Base-by-base conservation (phyloP, 2,329 filamentous ascomycete species). In the Stachybotrys elegans region DNA sequence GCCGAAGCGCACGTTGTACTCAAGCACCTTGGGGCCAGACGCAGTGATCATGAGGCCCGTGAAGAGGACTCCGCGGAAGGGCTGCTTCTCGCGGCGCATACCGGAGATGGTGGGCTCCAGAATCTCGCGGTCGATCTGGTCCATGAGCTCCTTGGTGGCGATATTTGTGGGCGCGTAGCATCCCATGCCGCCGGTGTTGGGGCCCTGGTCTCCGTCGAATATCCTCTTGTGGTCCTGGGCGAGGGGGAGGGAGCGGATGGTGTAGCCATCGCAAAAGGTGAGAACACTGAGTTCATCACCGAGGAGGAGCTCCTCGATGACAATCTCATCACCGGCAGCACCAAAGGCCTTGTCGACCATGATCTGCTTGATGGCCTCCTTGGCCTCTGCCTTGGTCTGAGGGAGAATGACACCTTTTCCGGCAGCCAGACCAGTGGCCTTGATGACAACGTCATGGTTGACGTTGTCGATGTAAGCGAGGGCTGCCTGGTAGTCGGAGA, bases 211-310 rank as follows among this genome's bases (percentile, higher is more conserved):
- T 43, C 87, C 88, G 58, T 98, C 93, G 43, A 86, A 87, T 51
- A 94, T 90, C 49, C 90, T 81, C 77, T 98, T 97, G 73, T 98
- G 93, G 64, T 97, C 93, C 66, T 98, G 93, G 2, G 92, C 92
- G 1, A 93, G 85, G 5, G 92, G 92, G 9, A 97, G 74, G 8
- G 86, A 89, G 59, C 81, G 79, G 61, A 95, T 86, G 1, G 84
- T 85, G 61, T 86, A 85, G 42, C 93, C 93, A 61, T 98, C 93
- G 58, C 84, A 88, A 69, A 98, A 95, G 23, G 85, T 89, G 40
- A 98, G 73, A 51, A 98, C 86, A 59, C 87, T 93, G 49, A 97
- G 75, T 67, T 98, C 93, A 51, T 97, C 89, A 36, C 93, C 93
- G 48, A 88, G 81, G 25, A 98, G 72, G 54, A 87, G 93, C 67